Conservation (phyloP, 345 rosid species). For the Excoecaria cochinchinensis region DNA sequence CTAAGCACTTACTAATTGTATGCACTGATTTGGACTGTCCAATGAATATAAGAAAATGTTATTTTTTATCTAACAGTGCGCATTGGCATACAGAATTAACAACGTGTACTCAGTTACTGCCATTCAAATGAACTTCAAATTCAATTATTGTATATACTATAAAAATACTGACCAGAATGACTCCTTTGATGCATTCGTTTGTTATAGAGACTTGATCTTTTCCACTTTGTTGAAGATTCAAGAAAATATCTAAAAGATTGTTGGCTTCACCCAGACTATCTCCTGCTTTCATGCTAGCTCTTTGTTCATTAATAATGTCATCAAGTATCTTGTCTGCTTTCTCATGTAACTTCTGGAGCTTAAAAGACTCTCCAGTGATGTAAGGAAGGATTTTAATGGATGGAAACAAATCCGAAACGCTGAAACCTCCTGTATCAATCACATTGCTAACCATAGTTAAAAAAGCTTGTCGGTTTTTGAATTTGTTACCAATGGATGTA, state of each 20-base stretch:
- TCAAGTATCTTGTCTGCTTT: constrained; percentile 23
- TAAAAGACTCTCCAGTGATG: not conserved
- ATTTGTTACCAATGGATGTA: constrained; percentile 26
- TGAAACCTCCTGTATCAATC: not conserved
- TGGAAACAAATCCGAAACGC: not conserved
- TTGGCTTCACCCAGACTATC: not conserved
- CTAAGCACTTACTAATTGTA: no score
- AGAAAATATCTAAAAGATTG: constrained; percentile 40
- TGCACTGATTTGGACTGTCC: no score
- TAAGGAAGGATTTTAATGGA: not conserved
- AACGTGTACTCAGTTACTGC: no score
- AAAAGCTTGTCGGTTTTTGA: constrained; percentile 19
- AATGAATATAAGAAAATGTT: no score
- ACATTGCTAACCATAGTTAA: not conserved
- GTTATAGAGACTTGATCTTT: constrained; percentile 20
- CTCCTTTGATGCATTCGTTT: constrained; percentile 31
- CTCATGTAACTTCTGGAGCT: not conserved
- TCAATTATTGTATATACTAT: not conserved
- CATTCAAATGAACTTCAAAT: no score
- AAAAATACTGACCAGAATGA: constrained; percentile 27
- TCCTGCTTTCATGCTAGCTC: not conserved
- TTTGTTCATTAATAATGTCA: constrained; percentile 32
- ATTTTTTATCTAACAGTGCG: no score
- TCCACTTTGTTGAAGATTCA: constrained; percentile 22
- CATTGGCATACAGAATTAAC: no score